Evolutionary conservation across 2,329 filamentous ascomycete species (phyloP), one percentile per base, ranked within the genome.

Genomic region (Hypoxylon sp.): DNA sequence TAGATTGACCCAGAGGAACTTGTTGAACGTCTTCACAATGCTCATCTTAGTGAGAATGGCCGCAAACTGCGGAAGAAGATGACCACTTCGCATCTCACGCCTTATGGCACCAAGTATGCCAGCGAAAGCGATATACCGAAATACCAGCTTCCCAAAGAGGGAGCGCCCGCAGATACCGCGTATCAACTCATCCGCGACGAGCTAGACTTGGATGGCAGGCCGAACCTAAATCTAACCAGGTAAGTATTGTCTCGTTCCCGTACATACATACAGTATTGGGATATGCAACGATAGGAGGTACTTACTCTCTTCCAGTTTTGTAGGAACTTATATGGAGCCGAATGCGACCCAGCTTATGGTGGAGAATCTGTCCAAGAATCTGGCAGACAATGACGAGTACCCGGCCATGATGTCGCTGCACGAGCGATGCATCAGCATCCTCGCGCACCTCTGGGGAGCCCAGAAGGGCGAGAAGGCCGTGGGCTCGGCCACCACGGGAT

Each of bases 261-360:
- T n/a, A n/a, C n/a, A n/a, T n/a, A n/a, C n/a, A n/a, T n/a, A n/a
- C n/a, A n/a, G n/a, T n/a, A n/a, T n/a, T n/a, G n/a, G n/a, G n/a
- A n/a, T n/a, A n/a, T n/a, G n/a, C n/a, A n/a, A n/a, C n/a, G n/a
- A n/a, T n/a, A n/a, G n/a, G n/a, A n/a, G n/a, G n/a, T n/a, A n/a
- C n/a, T n/a, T n/a, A n/a, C n/a, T n/a, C n/a, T n/a, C n/a, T 30
- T 2, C 7, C 32, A 82, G 81, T 60, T 90, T 90, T 52, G 87
- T 90, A 1, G 81, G 82, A 26, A 90, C 87, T 1, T 89, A 87
- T 63, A 86, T 89, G 82, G 87, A 90, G 64, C 76, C 78, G 7
- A 80, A 87, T 60, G 86, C 83, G 4, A 77, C 82, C 49, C 73
- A 81, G 47, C 75, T 90, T 31, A 85, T 90, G 77, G 71, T 80